Conservation (phyloP, 805 yeast genomes). For the Jamesozyma jinghongensis region DNA sequence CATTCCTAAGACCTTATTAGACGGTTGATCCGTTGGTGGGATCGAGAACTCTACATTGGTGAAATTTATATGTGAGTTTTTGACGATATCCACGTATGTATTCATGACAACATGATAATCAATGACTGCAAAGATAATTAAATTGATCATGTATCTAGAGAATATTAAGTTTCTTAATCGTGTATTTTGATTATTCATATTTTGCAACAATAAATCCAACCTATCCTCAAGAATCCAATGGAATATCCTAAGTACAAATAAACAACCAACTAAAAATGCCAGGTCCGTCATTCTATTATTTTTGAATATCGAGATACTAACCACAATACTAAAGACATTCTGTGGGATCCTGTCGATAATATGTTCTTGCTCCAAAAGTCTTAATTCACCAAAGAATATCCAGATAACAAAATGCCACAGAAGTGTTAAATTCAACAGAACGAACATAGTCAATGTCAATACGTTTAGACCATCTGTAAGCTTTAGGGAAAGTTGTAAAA, state of each 20-base stretch:
- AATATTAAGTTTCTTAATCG: constrained; percentile 25
- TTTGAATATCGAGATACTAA: constrained; percentile 46
- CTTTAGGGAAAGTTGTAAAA: constrained; percentile 38
- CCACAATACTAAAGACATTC: constrained; percentile 52
- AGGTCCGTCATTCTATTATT: constrained; percentile 41
- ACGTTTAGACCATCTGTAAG: constrained; percentile 42
- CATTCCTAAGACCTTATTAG: no score
- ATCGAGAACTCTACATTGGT: no score
- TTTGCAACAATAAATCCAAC: constrained; percentile 41
- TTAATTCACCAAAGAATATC: constrained; percentile 61
- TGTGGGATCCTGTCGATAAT: constrained; percentile 56
- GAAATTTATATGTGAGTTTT: not conserved
- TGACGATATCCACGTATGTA: not conserved
- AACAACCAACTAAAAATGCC: constrained; percentile 29
- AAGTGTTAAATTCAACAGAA: constrained; percentile 31
- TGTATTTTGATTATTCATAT: constrained; percentile 26
- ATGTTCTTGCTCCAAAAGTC: constrained; percentile 70
- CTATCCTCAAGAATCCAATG: constrained; percentile 61
- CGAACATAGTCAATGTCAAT: constrained; percentile 37
- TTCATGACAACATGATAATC: constrained; percentile 33
- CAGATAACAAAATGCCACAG: constrained; percentile 43
- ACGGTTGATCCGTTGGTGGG: no score
- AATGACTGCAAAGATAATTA: constrained; percentile 35
- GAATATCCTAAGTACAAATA: constrained; percentile 53
- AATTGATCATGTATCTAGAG: constrained; percentile 26